Percentiles rank a stretch among this genome's conserved stretches.
Conservation (phyloP, 192 early-diverging fungal species). For the Gryganskiella cystojenkinii region DNA sequence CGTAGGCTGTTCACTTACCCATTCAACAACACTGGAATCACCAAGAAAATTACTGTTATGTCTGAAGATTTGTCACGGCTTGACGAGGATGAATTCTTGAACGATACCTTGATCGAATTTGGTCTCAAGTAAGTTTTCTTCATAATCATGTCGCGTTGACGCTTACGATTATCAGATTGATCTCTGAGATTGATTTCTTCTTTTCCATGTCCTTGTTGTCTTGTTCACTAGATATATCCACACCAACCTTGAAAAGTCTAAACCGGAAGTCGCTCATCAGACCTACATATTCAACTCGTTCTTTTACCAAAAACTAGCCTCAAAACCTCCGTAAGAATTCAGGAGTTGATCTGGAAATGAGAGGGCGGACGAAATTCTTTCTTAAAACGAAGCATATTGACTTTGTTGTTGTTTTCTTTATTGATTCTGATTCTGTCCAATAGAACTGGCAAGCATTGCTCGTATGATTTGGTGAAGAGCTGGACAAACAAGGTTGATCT, state of each 20-base stretch:
- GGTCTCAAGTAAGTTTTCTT: constrained; percentile 67
- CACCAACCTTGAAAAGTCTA: constrained; percentile 48
- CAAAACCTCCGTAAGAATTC: constrained; percentile 11
- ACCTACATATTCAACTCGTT: constrained; percentile 85
- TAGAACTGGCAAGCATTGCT: constrained; percentile 15
- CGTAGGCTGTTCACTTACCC: constrained; percentile 36
- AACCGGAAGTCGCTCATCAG: constrained; percentile 56
- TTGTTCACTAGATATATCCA: constrained; percentile 20
- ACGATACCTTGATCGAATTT: constrained; percentile 90
- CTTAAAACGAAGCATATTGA: neutral
- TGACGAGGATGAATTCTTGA: constrained; percentile 77
- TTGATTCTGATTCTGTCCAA: neutral
- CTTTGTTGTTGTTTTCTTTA: neutral
- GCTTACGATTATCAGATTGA: too few relatives aligned
- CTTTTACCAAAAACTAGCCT: constrained; percentile 76
- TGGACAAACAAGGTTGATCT: constrained; percentile 81
- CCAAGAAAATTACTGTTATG: constrained; percentile 66
- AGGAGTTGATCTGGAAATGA: too few relatives aligned
- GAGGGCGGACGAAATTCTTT: neutral
- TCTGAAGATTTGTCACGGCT: constrained; percentile 70
- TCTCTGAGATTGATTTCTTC: neutral
- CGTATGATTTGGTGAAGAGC: constrained; percentile 70
- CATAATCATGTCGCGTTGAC: too few relatives aligned
- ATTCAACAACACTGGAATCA: constrained; percentile 26
- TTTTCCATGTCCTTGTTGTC: neutral